Percentiles rank a stretch among this genome's conserved stretches.
These are phyloP conservation scores for Dendrobium nobile DNA, from an alignment of 106 monocot genomes.

Conservation along the genomic window DNA sequence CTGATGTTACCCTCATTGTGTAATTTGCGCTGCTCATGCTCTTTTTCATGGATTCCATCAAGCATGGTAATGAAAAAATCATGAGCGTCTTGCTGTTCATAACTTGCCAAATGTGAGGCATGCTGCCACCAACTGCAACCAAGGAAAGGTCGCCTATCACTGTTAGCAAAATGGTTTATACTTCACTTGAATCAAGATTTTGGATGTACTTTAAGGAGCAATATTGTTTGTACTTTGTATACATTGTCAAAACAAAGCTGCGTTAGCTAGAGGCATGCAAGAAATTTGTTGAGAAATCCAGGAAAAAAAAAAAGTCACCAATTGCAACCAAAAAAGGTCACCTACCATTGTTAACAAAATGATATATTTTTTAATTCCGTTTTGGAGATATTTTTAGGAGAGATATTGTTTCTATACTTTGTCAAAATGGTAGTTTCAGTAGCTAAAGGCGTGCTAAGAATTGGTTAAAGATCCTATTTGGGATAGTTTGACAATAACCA, in stretches of 20 bases:
- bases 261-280: background rate
- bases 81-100: conserved; percentile 98
- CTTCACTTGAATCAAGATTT: background rate
- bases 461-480: background rate
- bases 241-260: background rate
- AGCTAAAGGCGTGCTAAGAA: background rate
- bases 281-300: background rate
- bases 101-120: conserved; percentile 90
- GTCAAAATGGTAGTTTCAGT: background rate
- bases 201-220: background rate
- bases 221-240: background rate
- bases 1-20: conserved; percentile 39
- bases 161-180: background rate
- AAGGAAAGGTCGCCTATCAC: background rate
- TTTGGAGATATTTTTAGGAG: background rate
- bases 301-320: conserved; percentile 46
- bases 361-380: background rate
- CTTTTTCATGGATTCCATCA: conserved; percentile 88
- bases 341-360: background rate
- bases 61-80: conserved; percentile 98
- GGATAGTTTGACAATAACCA: background rate
- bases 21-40: conserved; percentile 36
- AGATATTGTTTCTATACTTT: background rate
- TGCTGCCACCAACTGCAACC: conserved; percentile 89
- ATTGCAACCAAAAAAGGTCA: conserved; percentile 29